A percentile compares a stretch with the other conserved stretches of the same genome.
Conservation (phyloP, 768 basidiomycete species). For the Auricularia auricula-judae region DNA sequence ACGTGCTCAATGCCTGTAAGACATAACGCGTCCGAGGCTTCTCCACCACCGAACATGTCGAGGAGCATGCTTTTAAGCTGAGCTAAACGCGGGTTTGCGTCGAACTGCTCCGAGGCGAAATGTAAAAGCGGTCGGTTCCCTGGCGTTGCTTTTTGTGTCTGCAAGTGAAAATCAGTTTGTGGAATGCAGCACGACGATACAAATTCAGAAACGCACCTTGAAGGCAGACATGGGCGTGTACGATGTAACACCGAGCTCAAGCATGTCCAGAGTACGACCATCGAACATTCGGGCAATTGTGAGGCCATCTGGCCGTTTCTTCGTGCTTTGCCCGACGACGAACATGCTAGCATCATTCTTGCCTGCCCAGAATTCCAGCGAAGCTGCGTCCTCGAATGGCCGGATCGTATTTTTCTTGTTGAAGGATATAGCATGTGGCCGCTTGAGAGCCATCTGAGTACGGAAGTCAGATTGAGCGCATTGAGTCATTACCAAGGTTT, state of each 20-base stretch:
- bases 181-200: neutral
- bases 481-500: no score
- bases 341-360: slow-evolving; percentile 96
- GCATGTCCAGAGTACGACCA: slow-evolving; percentile 81
- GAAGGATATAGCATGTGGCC: slow-evolving; percentile 83
- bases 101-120: slow-evolving; percentile 92
- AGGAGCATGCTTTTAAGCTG: slow-evolving; percentile 89
- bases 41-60: slow-evolving; percentile 77
- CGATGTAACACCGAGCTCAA: slow-evolving; percentile 81
- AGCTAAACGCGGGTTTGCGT: slow-evolving; percentile 82
- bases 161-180: slow-evolving; percentile 1
- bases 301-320: slow-evolving; percentile 86
- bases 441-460: slow-evolving; percentile 82
- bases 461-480: neutral
- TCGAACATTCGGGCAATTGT: slow-evolving; percentile 83
- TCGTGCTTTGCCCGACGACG: slow-evolving; percentile 80
- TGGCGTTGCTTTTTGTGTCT: slow-evolving; percentile 83
- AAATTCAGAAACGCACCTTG: slow-evolving; percentile 44
- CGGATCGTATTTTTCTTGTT: slow-evolving; percentile 86
- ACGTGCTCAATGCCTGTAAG: slow-evolving; percentile 80
- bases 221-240: slow-evolving; percentile 72
- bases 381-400: slow-evolving; percentile 78
- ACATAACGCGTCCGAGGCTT: slow-evolving; percentile 73
- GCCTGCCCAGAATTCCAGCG: slow-evolving; percentile 82
- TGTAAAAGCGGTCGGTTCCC: slow-evolving; percentile 90